These are phyloP conservation scores for Candida sp. DNA, from an alignment of 1,139 yeast species.

Conservation along the genomic window DNA sequence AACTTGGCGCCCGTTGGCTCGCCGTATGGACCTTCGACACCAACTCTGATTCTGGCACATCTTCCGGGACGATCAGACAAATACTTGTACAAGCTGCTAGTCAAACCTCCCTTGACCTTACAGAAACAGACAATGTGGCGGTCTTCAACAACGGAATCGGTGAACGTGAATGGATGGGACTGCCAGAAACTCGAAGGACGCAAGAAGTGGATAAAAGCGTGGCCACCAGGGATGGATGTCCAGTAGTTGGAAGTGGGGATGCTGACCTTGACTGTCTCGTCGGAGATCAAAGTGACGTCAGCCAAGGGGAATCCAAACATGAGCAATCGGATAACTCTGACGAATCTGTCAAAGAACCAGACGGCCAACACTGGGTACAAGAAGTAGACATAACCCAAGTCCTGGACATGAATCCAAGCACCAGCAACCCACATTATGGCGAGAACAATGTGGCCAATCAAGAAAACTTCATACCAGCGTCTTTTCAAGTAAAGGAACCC, in stretches of 20 bases:
- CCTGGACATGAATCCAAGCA: constrained; percentile 45
- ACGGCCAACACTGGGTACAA: constrained; percentile 42
- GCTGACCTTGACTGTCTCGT: constrained; percentile 44
- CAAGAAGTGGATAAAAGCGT: constrained; percentile 53
- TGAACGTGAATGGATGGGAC: constrained; percentile 39
- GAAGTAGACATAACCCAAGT: constrained; percentile 43
- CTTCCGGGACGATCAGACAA: constrained; percentile 31
- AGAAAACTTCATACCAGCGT: constrained; percentile 47
- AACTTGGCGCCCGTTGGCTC: constrained; percentile 31
- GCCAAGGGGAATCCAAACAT: constrained; percentile 46
- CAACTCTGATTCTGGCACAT: constrained; percentile 31
- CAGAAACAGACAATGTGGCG: constrained; percentile 29
- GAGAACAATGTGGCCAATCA: constrained; percentile 41
- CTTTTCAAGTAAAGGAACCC: constrained; percentile 45
- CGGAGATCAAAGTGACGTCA: constrained; percentile 32
- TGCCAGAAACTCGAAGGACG: constrained; percentile 43
- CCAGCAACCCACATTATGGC: constrained; percentile 47
- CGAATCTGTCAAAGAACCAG: constrained; percentile 48
- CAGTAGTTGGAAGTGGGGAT: constrained; percentile 46
- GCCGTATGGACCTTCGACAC: constrained; percentile 49
- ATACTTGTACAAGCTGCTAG: constrained; percentile 34
- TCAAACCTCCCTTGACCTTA: constrained; percentile 44
- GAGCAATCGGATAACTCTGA: constrained; percentile 38
- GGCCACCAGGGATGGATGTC: constrained; percentile 52
- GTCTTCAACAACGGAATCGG: constrained; percentile 23